Percentiles rank a stretch among this genome's conserved stretches.
These are phyloP conservation scores for Dichotomocladium elegans DNA, from an alignment of 371 early-diverging fungal genomes.

Conservation along the genomic window DNA sequence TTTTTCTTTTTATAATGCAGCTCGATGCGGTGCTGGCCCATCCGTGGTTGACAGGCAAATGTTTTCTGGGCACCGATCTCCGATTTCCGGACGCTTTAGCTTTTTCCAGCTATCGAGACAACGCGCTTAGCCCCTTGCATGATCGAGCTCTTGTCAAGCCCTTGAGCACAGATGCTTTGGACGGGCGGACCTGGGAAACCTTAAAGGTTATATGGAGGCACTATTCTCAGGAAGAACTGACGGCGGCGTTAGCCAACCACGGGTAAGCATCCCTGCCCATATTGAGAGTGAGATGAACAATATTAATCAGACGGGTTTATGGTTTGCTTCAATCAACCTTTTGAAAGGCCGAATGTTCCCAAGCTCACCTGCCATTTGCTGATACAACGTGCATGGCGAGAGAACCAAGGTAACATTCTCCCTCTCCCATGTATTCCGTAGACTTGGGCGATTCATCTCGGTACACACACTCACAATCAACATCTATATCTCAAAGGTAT, in stretches of 20 bases:
- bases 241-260: constrained; percentile 9
- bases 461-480: no score
- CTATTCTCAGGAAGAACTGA: constrained; percentile 19
- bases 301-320: no score
- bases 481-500: no score
- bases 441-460: no score
- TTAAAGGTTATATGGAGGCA: constrained; percentile 29
- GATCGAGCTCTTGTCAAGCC: constrained; percentile 20
- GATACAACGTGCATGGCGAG: constrained; percentile 25
- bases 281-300: neutral
- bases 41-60: constrained; percentile 39
- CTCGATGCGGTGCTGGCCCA: constrained; percentile 33
- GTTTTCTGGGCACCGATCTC: constrained; percentile 32
- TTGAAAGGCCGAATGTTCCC: constrained; percentile 29
- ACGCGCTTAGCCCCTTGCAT: constrained; percentile 13
- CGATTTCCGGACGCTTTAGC: constrained; percentile 15
- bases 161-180: constrained; percentile 18
- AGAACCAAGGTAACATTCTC: no score
- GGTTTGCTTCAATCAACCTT: neutral
- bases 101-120: constrained; percentile 1
- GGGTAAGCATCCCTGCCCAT: constrained; percentile 23
- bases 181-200: constrained; percentile 37
- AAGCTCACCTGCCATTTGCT: constrained; percentile 40
- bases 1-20: no score
- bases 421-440: no score